Conservation (phyloP, 2,329 filamentous ascomycete species). For the Bipolaris gigantea region DNA sequence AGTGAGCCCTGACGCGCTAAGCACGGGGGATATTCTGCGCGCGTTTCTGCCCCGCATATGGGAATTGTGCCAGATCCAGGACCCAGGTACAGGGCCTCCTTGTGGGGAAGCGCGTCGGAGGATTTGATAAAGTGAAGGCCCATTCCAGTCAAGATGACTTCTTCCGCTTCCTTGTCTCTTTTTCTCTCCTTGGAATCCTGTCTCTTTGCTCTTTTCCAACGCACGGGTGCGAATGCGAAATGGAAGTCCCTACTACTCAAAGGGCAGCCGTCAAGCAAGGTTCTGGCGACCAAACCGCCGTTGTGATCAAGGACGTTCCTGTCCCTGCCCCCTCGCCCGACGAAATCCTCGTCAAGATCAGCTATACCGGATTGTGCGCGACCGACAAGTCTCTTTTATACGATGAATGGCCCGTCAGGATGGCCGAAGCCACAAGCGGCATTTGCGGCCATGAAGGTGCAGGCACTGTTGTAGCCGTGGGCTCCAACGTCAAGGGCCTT, state of each 20-base stretch:
- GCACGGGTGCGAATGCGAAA: conserved; percentile 4
- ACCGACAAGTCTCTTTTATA: conserved; percentile 51
- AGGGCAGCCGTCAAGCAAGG: conserved; percentile 44
- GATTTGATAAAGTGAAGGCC: background rate
- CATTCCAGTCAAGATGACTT: too few relatives aligned
- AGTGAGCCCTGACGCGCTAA: background rate
- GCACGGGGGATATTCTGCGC: background rate
- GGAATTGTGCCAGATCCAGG: background rate
- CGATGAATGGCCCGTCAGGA: conserved; percentile 41
- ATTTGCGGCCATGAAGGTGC: conserved; percentile 77
- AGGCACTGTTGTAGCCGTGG: conserved; percentile 71
- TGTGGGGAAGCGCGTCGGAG: background rate
- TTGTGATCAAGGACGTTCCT: conserved; percentile 35
- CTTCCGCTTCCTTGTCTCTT: too few relatives aligned
- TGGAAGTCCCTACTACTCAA: conserved; percentile 39
- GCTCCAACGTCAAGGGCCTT: conserved; percentile 69
- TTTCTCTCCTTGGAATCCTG: too few relatives aligned
- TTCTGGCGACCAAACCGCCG: conserved; percentile 18
- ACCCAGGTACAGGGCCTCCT: background rate
- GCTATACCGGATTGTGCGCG: conserved; percentile 60
- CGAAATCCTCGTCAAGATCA: conserved; percentile 59
- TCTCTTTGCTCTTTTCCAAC: too few relatives aligned
- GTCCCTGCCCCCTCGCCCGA: conserved; percentile 49
- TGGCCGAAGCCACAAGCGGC: conserved; percentile 38
- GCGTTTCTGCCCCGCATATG: background rate